Evolutionary conservation across 257 asterid genomes (phyloP).

Genomic region (Lantana camara): DNA sequence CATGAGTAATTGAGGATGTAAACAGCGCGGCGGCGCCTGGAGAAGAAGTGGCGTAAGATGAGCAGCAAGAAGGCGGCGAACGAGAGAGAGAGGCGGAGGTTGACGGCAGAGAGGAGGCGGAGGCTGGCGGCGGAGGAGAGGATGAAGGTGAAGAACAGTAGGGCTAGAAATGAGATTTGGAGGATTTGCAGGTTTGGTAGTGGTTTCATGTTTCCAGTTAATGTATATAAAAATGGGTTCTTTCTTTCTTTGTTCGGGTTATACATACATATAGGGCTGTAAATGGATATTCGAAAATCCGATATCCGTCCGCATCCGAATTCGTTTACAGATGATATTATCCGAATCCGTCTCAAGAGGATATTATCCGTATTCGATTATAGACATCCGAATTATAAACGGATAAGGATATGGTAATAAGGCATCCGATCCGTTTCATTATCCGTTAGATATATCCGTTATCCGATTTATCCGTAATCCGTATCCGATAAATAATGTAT

Average conservation of each 20-base stretch:
- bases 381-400: too few species aligned
- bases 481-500: too few species aligned
- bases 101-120: conserved; percentile 31
- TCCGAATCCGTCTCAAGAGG: too few species aligned
- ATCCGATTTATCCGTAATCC: too few species aligned
- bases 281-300: too few species aligned
- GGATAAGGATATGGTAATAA: too few species aligned
- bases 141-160: conserved; percentile 42
- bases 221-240: neutral
- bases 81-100: conserved; percentile 33
- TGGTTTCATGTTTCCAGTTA: conserved; percentile 1
- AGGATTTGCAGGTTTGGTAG: conserved; percentile 23
- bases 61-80: conserved; percentile 27
- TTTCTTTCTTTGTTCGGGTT: neutral
- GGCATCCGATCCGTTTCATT: too few species aligned
- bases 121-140: conserved; percentile 37
- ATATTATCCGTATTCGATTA: too few species aligned
- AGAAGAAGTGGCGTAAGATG: conserved; percentile 24
- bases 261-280: neutral
- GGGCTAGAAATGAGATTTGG: conserved; percentile 43
- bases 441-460: too few species aligned
- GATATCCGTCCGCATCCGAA: too few species aligned
- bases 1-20: conserved; percentile 58
- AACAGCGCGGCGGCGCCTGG: conserved; percentile 40
- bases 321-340: too few species aligned